Conservation (phyloP, 768 basidiomycete genomes). For the Lentinula guzmanii region DNA sequence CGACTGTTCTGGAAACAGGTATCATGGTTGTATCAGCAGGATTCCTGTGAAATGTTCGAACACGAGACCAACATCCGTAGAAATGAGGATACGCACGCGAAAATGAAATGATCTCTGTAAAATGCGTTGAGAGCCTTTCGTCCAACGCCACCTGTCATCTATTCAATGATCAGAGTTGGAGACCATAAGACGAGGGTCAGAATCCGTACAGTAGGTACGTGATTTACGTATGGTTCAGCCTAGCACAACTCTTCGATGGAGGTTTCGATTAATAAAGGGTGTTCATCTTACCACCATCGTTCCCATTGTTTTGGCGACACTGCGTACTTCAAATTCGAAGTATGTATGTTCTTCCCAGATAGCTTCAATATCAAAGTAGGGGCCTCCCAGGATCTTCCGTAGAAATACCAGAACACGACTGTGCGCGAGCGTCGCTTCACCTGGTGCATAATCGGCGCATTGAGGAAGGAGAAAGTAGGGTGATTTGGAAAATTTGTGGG, state of each 20-base stretch:
- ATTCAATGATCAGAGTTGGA: not conserved
- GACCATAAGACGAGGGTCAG: not conserved
- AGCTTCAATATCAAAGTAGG: constrained; percentile 50
- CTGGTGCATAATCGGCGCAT: constrained; percentile 31
- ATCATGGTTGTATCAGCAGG: constrained; percentile 39
- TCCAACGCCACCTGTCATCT: constrained; percentile 56
- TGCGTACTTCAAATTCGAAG: constrained; percentile 46
- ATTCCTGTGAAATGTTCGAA: constrained; percentile 25
- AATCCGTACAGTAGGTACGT: constrained; percentile 44
- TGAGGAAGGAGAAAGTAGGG: constrained; percentile 39
- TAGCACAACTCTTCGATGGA: constrained; percentile 10
- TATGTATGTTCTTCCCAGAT: constrained; percentile 57
- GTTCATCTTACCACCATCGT: constrained; percentile 41
- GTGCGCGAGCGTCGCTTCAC: constrained; percentile 37
- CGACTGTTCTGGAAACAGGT: constrained; percentile 44
- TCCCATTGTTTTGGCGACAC: constrained; percentile 48
- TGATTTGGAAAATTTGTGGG: constrained; percentile 27
- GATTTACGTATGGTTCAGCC: constrained; percentile 57
- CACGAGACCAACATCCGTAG: not conserved
- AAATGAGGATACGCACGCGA: constrained; percentile 26
- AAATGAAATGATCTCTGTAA: constrained; percentile 53
- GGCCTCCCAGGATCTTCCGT: constrained; percentile 39
- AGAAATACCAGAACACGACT: constrained; percentile 41
- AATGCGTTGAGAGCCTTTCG: constrained; percentile 42
- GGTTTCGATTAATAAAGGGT: not conserved